Conservation (phyloP, 1,284 basidiomycete species). For the Trametes pubescens region DNA sequence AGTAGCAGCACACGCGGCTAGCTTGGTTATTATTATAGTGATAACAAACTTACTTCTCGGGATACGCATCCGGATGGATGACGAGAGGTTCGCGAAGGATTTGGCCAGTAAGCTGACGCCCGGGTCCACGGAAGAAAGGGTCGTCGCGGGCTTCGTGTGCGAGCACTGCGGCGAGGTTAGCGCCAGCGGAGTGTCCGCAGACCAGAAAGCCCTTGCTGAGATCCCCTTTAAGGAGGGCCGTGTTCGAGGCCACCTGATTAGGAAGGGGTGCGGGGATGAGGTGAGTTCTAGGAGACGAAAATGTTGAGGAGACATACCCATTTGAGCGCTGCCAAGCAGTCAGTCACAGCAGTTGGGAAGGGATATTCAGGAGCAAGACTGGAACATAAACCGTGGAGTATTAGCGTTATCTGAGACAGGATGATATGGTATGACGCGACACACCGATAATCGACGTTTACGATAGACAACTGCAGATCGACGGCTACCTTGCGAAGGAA, state of each 20-base stretch:
- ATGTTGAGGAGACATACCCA: conserved; percentile 23
- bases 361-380: conserved; percentile 29
- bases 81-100: conserved; percentile 21
- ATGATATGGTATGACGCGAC: background rate
- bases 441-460: conserved; percentile 28
- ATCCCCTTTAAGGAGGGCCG: background rate
- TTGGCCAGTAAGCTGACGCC: conserved; percentile 21
- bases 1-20: background rate
- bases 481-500: conserved; percentile 23
- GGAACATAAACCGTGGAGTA: background rate
- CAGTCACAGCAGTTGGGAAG: conserved; percentile 29
- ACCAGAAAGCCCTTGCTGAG: conserved; percentile 18
- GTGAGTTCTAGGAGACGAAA: no score
- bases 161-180: conserved; percentile 31
- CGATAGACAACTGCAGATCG: conserved; percentile 35
- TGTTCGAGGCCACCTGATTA: background rate
- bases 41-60: conserved; percentile 24
- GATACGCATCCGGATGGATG: conserved; percentile 20
- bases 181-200: conserved; percentile 39
- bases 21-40: no score
- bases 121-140: conserved; percentile 25
- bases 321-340: conserved; percentile 32
- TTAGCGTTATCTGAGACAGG: background rate
- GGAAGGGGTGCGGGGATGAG: no score
- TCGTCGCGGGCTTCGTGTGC: conserved; percentile 34